phyloP scores from a whole-genome alignment of 179 eudicot genomes.

The Spergularia azorica region DNA sequence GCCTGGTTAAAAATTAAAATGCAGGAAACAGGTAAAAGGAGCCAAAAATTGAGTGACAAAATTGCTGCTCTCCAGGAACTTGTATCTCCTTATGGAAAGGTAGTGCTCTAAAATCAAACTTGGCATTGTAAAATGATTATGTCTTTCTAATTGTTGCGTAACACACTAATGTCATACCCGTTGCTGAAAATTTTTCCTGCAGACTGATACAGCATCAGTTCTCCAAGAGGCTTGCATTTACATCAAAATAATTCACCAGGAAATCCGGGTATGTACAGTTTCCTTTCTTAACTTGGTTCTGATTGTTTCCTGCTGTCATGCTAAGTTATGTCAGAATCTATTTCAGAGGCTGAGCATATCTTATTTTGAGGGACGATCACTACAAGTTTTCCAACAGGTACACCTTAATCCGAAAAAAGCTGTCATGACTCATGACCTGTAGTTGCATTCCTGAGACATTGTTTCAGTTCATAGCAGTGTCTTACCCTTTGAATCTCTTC shows the following conservation, averaged over 20 bases:
- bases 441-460: background rate
- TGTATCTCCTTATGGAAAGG: slow-evolving; percentile 76
- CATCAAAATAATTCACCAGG: slow-evolving; percentile 56
- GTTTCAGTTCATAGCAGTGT: background rate
- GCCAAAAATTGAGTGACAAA: slow-evolving; percentile 60
- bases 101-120: background rate
- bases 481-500: background rate
- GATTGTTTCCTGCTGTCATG: background rate
- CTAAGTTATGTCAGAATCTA: background rate
- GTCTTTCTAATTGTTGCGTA: background rate
- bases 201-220: slow-evolving; percentile 75
- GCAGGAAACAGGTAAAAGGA: slow-evolving; percentile 47
- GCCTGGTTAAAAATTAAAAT: background rate
- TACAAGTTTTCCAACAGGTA: slow-evolving; percentile 31
- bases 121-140: too few relatives aligned
- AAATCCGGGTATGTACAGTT: slow-evolving; percentile 45
- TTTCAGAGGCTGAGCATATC: slow-evolving; percentile 41
- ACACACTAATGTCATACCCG: background rate
- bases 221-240: slow-evolving; percentile 65
- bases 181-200: slow-evolving; percentile 2
- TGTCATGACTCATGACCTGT: background rate
- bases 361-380: slow-evolving; percentile 34
- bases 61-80: slow-evolving; percentile 60
- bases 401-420: background rate
- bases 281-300: background rate